These are phyloP conservation scores for Auriculariales sp. DNA, from an alignment of 768 basidiomycete genomes.

Conservation along the genomic window DNA sequence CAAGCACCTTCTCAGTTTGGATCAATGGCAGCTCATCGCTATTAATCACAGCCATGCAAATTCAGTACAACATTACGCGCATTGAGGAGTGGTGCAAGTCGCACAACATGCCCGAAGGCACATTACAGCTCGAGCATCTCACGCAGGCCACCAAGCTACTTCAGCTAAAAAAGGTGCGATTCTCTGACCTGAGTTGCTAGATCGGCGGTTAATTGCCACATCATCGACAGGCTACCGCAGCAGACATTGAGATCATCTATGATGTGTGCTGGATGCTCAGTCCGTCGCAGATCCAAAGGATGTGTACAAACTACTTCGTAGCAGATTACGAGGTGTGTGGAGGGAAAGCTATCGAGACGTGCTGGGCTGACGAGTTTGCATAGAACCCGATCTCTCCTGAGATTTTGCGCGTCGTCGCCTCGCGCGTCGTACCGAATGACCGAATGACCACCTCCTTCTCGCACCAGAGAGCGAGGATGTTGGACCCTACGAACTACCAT, in stretches of 20 bases:
- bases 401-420: constrained; percentile 91
- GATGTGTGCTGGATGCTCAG: constrained; percentile 99
- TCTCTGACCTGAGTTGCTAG: too few species aligned
- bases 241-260: constrained; percentile 97
- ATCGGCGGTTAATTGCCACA: too few species aligned
- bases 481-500: constrained; percentile 83
- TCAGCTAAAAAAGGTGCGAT: constrained; percentile 90
- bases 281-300: constrained; percentile 97
- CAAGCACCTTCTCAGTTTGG: background rate
- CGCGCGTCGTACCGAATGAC: constrained; percentile 90
- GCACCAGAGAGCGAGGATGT: constrained; percentile 96
- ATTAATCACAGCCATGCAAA: constrained; percentile 96
- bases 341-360: background rate
- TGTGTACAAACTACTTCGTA: constrained; percentile 98
- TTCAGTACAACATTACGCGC: constrained; percentile 97
- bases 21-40: background rate
- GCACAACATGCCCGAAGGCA: constrained; percentile 98
- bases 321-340: constrained; percentile 87
- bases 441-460: constrained; percentile 93
- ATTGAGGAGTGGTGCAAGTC: constrained; percentile 99
- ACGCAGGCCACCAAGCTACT: constrained; percentile 99
- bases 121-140: constrained; percentile 91
- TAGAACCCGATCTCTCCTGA: constrained; percentile 95
- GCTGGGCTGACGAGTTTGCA: constrained; percentile 1
- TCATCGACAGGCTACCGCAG: constrained; percentile 57